Evolutionary conservation across 2,329 filamentous ascomycete species (phyloP).

Genomic region (Apiospora pterosperma): DNA sequence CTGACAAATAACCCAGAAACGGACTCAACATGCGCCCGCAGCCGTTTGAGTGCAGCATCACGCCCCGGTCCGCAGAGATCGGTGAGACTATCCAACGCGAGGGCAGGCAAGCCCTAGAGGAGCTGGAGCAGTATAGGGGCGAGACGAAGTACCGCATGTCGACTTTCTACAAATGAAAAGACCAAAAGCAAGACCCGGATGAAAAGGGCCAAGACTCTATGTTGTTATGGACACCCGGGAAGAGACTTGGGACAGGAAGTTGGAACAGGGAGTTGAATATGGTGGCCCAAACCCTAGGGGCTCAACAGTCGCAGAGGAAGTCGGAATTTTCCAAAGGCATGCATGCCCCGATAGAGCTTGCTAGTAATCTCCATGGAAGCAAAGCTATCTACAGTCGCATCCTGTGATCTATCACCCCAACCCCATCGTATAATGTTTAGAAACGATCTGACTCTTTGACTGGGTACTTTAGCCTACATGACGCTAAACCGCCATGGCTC

Average conservation of each 20-base stretch:
- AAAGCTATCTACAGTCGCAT: background rate
- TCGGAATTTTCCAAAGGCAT: background rate
- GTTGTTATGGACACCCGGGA: background rate
- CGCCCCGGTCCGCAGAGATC: constrained; percentile 45
- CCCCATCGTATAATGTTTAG: background rate
- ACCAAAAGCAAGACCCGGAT: background rate
- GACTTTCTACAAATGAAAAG: constrained; percentile 41
- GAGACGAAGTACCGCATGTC: constrained; percentile 57
- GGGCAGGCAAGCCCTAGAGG: constrained; percentile 46
- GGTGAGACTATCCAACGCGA: constrained; percentile 48
- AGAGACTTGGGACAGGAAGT: background rate
- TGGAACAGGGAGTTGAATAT: background rate
- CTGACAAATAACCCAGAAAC: constrained; percentile 33
- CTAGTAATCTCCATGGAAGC: background rate
- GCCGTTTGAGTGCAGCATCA: constrained; percentile 52
- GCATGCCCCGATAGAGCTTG: background rate
- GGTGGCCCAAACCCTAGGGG: background rate
- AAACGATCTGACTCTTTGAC: background rate
- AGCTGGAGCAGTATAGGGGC: constrained; percentile 49
- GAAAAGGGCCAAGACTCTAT: background rate
- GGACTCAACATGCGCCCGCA: constrained; percentile 57
- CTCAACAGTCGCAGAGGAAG: background rate
- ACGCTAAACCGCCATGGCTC: background rate
- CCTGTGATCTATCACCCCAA: background rate
- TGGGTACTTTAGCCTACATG: background rate